Evolutionary conservation across 1,284 basidiomycete species (phyloP).

Genomic region (Rhodotorula sp.): DNA sequence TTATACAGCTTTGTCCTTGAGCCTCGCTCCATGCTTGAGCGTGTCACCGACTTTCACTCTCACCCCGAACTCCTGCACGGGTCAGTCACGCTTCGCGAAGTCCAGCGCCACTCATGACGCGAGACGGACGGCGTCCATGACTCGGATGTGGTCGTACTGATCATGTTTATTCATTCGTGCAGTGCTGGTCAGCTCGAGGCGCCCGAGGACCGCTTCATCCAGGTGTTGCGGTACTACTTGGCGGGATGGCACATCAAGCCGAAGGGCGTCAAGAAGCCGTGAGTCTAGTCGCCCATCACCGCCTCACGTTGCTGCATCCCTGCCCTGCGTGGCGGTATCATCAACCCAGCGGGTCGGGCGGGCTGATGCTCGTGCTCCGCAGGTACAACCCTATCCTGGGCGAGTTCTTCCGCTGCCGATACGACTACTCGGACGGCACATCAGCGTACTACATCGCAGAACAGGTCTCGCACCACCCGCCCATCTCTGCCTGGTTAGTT

Average conservation of each 20-base stretch:
- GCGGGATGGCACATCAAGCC: constrained; percentile 99
- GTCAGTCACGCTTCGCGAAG: constrained; percentile 55
- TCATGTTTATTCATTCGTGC: not conserved
- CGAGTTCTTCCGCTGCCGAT: constrained; percentile 95
- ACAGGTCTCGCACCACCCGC: constrained; percentile 85
- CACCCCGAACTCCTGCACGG: constrained; percentile 97
- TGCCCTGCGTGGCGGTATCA: not conserved
- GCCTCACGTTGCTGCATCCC: not conserved
- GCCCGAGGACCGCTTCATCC: constrained; percentile 86
- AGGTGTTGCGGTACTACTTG: constrained; percentile 90
- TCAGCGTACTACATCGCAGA: constrained; percentile 96
- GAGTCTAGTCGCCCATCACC: constrained; percentile 48
- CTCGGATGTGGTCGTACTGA: not conserved
- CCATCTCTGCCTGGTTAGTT: constrained; percentile 77
- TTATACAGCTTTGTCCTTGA: constrained; percentile 91
- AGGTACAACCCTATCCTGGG: constrained; percentile 96
- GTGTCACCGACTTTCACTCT: constrained; percentile 98
- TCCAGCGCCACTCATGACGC: not conserved
- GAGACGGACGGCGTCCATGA: not conserved
- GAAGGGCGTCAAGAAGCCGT: constrained; percentile 99
- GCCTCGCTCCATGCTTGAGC: constrained; percentile 82
- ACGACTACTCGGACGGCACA: constrained; percentile 87
- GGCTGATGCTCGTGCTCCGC: constrained; percentile 4
- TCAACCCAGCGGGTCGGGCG: not conserved
- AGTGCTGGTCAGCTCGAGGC: constrained; percentile 73